Conservation (phyloP, 495 filamentous ascomycete genomes). For the Neohortaea acidophila region DNA sequence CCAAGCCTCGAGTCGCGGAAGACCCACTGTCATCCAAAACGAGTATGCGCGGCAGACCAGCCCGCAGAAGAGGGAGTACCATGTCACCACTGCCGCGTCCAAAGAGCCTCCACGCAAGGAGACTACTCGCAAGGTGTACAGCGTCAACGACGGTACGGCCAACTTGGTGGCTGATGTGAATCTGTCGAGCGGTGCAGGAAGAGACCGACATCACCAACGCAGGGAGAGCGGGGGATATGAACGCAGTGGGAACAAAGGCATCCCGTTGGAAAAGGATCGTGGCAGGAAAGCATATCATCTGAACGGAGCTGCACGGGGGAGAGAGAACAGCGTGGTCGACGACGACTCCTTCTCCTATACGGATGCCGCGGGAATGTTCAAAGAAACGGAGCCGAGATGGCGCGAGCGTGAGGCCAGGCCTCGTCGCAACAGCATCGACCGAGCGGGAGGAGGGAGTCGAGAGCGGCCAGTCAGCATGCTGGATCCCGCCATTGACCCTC, state of each 20-base stretch:
- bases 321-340: conserved; percentile 16
- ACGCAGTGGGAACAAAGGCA: conserved; percentile 7
- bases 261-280: conserved; percentile 2
- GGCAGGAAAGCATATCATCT: conserved; percentile 20
- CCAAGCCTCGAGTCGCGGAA: conserved; percentile 9
- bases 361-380: conserved; percentile 27
- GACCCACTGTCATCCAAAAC: conserved; percentile 16
- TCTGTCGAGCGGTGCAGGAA: conserved; percentile 1
- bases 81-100: conserved; percentile 19
- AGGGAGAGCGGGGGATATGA: conserved; percentile 17
- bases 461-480: conserved; percentile 25
- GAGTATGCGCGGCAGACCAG: conserved; percentile 12
- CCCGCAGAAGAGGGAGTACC: conserved; percentile 18
- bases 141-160: conserved; percentile 22
- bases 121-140: conserved; percentile 27
- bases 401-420: conserved; percentile 15
- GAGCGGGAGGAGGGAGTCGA: conserved; percentile 16
- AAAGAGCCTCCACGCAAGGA: conserved; percentile 12
- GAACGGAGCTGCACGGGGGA: conserved; percentile 11
- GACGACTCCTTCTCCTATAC: conserved; percentile 28
- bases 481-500: conserved; percentile 13
- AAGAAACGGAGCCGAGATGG: conserved; percentile 28
- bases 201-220: conserved; percentile 14
- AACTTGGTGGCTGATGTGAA: conserved; percentile 17
- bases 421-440: conserved; percentile 23